Conservation (phyloP, 768 basidiomycete genomes). For the Antrodiella citrinella region DNA sequence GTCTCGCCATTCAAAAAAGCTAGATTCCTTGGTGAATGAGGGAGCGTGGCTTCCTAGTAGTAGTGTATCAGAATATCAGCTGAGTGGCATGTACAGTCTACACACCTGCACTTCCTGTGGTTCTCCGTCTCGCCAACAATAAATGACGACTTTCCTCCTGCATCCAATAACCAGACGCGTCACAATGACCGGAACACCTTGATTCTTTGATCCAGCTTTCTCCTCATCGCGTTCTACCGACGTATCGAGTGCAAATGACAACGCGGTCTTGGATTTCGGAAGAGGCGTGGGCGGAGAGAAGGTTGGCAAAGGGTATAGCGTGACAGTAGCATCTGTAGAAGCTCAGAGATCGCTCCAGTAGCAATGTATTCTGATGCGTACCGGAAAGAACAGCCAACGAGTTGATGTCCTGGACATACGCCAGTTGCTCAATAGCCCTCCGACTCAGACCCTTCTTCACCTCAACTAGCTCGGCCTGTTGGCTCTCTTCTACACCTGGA, state of each 20-base stretch:
- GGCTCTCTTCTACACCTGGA: conserved; percentile 25
- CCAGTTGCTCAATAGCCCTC: conserved; percentile 81
- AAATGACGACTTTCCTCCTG: conserved; percentile 74
- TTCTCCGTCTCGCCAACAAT: conserved; percentile 82
- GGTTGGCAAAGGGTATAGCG: conserved; percentile 69
- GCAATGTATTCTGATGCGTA: conserved; percentile 25
- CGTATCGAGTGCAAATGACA: conserved; percentile 74
- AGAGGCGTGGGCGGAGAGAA: conserved; percentile 66
- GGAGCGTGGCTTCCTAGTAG: conserved; percentile 66
- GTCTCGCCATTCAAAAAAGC: conserved; percentile 58
- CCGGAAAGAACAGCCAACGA: conserved; percentile 82
- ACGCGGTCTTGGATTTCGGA: conserved; percentile 67
- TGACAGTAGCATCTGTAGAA: conserved; percentile 56
- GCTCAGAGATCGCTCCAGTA: neutral
- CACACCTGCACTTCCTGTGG: conserved; percentile 62
- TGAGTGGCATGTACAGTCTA: neutral
- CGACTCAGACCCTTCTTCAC: conserved; percentile 57
- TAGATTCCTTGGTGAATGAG: conserved; percentile 86
- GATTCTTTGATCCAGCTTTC: conserved; percentile 20
- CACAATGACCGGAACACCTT: conserved; percentile 55
- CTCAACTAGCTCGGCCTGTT: conserved; percentile 41
- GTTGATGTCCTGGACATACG: conserved; percentile 77
- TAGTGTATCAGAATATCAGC: too few relatives aligned
- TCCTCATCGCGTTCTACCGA: conserved; percentile 39
- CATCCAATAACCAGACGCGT: conserved; percentile 83